phyloP scores from a whole-genome alignment of 1,284 basidiomycete genomes.

The Phylloboletellus chloephorus region DNA sequence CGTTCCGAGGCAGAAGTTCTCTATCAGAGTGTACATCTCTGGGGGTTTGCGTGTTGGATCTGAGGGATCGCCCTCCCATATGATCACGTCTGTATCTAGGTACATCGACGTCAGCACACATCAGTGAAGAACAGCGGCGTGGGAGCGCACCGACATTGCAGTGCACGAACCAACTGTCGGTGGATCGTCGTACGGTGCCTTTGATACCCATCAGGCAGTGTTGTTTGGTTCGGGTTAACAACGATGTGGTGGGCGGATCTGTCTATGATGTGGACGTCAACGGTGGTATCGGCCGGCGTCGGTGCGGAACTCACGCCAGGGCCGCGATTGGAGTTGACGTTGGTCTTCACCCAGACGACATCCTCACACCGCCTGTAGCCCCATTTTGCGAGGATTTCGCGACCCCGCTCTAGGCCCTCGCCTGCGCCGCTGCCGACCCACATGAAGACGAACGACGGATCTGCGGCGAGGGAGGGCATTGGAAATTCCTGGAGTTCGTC shows the following conservation, averaged over 20 bases:
- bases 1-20: slow-evolving; percentile 95
- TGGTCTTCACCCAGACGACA: slow-evolving; percentile 96
- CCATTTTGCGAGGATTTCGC: slow-evolving; percentile 90
- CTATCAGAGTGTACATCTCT: slow-evolving; percentile 92
- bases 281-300: slow-evolving; percentile 5
- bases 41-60: slow-evolving; percentile 86
- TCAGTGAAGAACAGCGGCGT: not conserved
- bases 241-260: slow-evolving; percentile 75
- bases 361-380: slow-evolving; percentile 95
- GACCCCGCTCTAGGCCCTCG: slow-evolving; percentile 87
- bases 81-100: slow-evolving; percentile 92
- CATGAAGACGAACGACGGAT: slow-evolving; percentile 90
- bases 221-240: slow-evolving; percentile 87
- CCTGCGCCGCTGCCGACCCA: slow-evolving; percentile 94
- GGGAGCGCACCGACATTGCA: slow-evolving; percentile 78
- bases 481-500: slow-evolving; percentile 77
- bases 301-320: slow-evolving; percentile 55
- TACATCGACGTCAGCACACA: slow-evolving; percentile 1
- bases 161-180: slow-evolving; percentile 94
- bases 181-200: slow-evolving; percentile 91
- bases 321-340: slow-evolving; percentile 61
- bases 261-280: slow-evolving; percentile 41
- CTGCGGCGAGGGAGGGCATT: slow-evolving; percentile 79
- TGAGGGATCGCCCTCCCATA: slow-evolving; percentile 83
- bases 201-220: slow-evolving; percentile 99